Evolutionary conservation across 139 green algal genomes (phyloP).

Genomic region (Chlorella sp.): DNA sequence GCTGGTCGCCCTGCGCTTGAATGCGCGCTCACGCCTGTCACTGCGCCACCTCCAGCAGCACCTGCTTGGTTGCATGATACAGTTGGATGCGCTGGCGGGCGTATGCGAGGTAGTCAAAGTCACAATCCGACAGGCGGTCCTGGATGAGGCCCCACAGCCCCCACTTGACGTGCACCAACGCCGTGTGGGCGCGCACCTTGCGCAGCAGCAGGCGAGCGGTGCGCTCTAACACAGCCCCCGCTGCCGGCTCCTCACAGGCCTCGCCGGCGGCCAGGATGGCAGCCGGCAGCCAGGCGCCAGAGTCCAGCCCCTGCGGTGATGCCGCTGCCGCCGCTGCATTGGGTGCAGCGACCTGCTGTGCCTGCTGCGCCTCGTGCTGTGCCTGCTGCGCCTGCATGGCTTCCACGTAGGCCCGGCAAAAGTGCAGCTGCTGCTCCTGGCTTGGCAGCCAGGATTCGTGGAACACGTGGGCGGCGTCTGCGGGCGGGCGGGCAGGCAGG

Average conservation of each 20-base stretch:
- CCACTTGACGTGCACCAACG: slow-evolving; percentile 69
- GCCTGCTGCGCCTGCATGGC: slow-evolving; percentile 9
- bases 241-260: not conserved
- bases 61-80: slow-evolving; percentile 43
- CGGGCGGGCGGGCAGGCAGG: not conserved
- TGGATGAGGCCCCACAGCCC: slow-evolving; percentile 73
- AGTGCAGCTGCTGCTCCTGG: slow-evolving; percentile 46
- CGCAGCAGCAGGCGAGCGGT: not conserved
- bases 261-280: not conserved
- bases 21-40: not conserved
- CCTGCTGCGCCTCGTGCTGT: not conserved
- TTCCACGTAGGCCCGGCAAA: slow-evolving; percentile 56
- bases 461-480: slow-evolving; percentile 42
- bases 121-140: slow-evolving; percentile 37
- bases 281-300: not conserved
- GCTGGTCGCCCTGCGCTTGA: too few species aligned
- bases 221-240: not conserved
- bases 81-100: slow-evolving; percentile 49
- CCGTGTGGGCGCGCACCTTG: slow-evolving; percentile 51
- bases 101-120: slow-evolving; percentile 68
- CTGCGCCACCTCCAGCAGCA: not conserved
- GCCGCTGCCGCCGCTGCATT: not conserved
- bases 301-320: not conserved
- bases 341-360: not conserved
- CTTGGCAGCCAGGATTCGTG: slow-evolving; percentile 60